These are phyloP conservation scores for Saccharomyces hybrid DNA, from an alignment of 1,139 yeast genomes.

Conservation along the genomic window DNA sequence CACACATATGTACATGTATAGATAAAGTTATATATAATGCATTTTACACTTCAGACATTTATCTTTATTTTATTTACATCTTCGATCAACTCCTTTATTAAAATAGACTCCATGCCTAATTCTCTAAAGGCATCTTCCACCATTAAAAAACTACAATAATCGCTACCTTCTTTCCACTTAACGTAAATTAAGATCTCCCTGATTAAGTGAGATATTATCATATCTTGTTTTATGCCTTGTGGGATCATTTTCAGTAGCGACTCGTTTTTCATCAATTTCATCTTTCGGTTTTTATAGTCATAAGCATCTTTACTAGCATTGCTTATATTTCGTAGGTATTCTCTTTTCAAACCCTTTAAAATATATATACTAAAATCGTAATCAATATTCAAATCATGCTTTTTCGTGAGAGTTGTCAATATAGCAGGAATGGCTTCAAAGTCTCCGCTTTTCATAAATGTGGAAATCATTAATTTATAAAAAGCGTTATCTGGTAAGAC, in stretches of 20 bases:
- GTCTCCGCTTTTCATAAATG: slow-evolving; percentile 19
- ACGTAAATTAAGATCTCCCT: slow-evolving; percentile 9
- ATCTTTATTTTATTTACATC: background rate
- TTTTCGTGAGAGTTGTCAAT: slow-evolving; percentile 13
- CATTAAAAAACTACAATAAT: slow-evolving; percentile 9
- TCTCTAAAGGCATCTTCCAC: slow-evolving; percentile 10
- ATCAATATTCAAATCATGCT: slow-evolving; percentile 14
- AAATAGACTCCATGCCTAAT: slow-evolving; percentile 1
- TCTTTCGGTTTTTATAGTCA: background rate
- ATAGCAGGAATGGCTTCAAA: slow-evolving; percentile 22
- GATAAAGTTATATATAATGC: background rate
- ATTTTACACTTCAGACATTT: background rate
- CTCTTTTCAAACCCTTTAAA: slow-evolving; percentile 17
- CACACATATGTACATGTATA: background rate
- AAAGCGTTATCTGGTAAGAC: slow-evolving; percentile 17
- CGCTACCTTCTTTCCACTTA: slow-evolving; percentile 10
- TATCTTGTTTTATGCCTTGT: background rate
- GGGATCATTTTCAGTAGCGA: background rate
- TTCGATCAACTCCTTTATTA: background rate
- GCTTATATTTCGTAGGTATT: slow-evolving; percentile 9
- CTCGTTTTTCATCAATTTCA: background rate
- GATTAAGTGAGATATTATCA: background rate
- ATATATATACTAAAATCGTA: slow-evolving; percentile 10
- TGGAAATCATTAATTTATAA: slow-evolving; percentile 15
- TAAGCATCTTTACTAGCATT: background rate